Evolutionary conservation across 2,329 filamentous ascomycete species (phyloP).

Genomic region (Phialophora macrospora): DNA sequence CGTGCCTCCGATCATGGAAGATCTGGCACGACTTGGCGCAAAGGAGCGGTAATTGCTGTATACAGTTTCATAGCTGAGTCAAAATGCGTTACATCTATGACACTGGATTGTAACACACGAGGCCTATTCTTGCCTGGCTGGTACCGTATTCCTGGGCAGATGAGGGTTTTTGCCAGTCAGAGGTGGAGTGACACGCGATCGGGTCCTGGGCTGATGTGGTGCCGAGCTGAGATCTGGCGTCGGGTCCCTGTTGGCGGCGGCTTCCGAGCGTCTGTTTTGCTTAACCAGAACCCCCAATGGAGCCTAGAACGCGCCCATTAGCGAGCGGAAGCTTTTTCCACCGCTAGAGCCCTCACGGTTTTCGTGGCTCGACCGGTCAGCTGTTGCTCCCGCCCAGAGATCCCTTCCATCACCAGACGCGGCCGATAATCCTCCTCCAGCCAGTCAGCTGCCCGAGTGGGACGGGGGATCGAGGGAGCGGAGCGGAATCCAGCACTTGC

Average conservation of each 20-base stretch:
- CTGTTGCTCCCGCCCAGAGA: conserved; percentile 4
- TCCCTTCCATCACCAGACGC: conserved; percentile 16
- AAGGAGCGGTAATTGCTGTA: too few species aligned
- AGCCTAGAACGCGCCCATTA: background rate
- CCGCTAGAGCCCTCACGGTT: background rate
- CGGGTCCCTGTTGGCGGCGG: conserved; percentile 12
- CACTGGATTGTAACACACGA: background rate
- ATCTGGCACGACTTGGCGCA: background rate
- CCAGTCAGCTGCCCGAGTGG: background rate
- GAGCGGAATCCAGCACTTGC: conserved; percentile 23
- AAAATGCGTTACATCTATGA: background rate
- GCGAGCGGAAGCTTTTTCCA: background rate
- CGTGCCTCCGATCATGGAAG: background rate
- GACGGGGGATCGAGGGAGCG: conserved; percentile 14
- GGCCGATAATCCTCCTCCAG: conserved; percentile 1
- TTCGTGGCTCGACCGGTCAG: conserved; percentile 15
- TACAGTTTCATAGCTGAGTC: background rate
- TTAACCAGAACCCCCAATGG: background rate
- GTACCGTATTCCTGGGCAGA: background rate
- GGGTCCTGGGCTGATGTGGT: conserved; percentile 3
- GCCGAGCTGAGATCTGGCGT: background rate
- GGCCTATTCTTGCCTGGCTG: background rate
- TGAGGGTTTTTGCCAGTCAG: background rate
- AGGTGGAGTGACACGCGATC: conserved; percentile 12
- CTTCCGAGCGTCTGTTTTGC: background rate